Percentiles rank a stretch among this genome's conserved stretches.
These are phyloP conservation scores for Colletotrichum tropicicola DNA, from an alignment of 2,329 filamentous ascomycete genomes.

Conservation along the genomic window DNA sequence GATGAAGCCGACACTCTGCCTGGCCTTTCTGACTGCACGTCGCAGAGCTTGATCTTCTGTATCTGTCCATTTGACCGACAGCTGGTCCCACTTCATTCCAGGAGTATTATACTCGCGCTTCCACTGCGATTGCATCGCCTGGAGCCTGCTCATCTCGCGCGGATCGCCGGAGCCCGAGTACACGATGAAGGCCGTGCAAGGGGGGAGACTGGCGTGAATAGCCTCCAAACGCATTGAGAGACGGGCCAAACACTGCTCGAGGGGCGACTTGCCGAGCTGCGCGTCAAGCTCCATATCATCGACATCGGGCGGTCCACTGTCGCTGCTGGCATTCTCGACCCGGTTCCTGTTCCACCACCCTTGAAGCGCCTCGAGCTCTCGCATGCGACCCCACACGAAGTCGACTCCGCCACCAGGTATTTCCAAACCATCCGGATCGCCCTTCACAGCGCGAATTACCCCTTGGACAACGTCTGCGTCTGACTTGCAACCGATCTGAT, in stretches of 20 bases:
- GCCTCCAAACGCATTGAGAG: constrained; percentile 59
- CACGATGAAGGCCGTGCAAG: constrained; percentile 71
- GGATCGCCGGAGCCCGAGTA: constrained; percentile 75
- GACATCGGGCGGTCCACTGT: constrained; percentile 44
- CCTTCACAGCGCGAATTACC: constrained; percentile 66
- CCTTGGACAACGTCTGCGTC: constrained; percentile 67
- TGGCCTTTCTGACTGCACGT: constrained; percentile 63
- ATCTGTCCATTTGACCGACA: constrained; percentile 75
- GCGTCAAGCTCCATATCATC: constrained; percentile 39
- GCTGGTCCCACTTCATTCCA: constrained; percentile 71
- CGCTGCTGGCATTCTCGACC: constrained; percentile 41
- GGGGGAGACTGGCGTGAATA: constrained; percentile 67
- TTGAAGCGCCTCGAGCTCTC: constrained; percentile 70
- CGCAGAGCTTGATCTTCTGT: constrained; percentile 70
- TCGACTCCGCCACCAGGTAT: constrained; percentile 70
- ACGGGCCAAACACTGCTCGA: constrained; percentile 56
- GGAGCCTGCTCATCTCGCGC: constrained; percentile 70
- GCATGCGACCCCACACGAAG: constrained; percentile 73
- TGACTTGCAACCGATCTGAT: constrained; percentile 64
- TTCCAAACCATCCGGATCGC: constrained; percentile 65
- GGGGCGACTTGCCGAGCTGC: constrained; percentile 37
- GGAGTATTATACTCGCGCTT: constrained; percentile 71
- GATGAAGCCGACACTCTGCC: constrained; percentile 72
- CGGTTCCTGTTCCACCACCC: constrained; percentile 74
- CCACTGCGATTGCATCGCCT: constrained; percentile 68